Conservation (phyloP, 495 filamentous ascomycete genomes). For the Aspergillus cavernicola region DNA sequence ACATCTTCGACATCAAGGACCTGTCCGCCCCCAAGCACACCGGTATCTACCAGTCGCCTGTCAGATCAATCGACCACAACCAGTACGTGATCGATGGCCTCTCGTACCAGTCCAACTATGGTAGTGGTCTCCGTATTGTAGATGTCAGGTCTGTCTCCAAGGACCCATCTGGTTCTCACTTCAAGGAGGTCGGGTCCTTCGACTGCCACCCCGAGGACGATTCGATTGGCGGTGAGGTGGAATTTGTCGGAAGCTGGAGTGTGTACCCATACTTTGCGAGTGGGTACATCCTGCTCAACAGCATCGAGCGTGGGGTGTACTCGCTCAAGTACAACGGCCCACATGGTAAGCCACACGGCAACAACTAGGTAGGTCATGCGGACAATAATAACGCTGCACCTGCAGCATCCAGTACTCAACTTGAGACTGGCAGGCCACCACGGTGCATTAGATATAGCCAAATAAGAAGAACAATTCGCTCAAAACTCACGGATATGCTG, state of each 20-base stretch:
- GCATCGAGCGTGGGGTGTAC: slow-evolving; percentile 19
- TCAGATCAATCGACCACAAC: slow-evolving; percentile 21
- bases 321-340: slow-evolving; percentile 21
- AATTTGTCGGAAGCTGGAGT: slow-evolving; percentile 20
- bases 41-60: slow-evolving; percentile 20
- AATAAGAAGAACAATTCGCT: no score
- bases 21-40: slow-evolving; percentile 17
- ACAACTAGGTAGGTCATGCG: background rate
- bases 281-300: slow-evolving; percentile 18
- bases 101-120: slow-evolving; percentile 19
- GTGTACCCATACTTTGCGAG: slow-evolving; percentile 18
- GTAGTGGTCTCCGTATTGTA: slow-evolving; percentile 19
- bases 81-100: slow-evolving; percentile 20
- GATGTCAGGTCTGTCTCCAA: slow-evolving; percentile 17
- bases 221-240: slow-evolving; percentile 10
- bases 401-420: no score
- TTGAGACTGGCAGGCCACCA: no score
- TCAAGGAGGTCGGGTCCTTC: slow-evolving; percentile 17
- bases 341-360: background rate
- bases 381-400: background rate
- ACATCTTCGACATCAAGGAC: slow-evolving; percentile 21
- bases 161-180: slow-evolving; percentile 12
- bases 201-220: slow-evolving; percentile 21
- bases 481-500: no score
- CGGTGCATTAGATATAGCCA: no score